Evolutionary conservation across 805 yeast species (phyloP).

Genomic region (Clavispora carvajalis): DNA sequence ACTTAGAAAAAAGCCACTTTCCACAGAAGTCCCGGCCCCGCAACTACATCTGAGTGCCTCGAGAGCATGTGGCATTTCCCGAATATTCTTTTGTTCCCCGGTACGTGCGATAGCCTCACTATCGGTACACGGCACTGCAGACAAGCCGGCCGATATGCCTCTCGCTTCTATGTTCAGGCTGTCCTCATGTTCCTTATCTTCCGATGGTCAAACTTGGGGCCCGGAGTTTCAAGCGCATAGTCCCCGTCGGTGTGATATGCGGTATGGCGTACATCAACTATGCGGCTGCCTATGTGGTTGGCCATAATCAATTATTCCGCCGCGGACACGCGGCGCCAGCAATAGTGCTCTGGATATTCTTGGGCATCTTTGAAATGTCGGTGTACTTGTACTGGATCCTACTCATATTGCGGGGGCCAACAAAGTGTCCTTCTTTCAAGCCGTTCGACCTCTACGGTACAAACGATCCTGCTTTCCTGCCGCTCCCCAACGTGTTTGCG

Average conservation of each 20-base stretch:
- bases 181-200: neutral
- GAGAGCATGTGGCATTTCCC: too few relatives aligned
- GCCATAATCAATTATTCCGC: constrained; percentile 8
- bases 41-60: too few relatives aligned
- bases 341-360: constrained; percentile 10
- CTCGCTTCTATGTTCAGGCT: too few relatives aligned
- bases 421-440: constrained; percentile 33
- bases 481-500: constrained; percentile 54
- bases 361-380: constrained; percentile 5
- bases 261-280: constrained; percentile 10
- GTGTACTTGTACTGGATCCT: constrained; percentile 38
- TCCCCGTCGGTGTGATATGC: constrained; percentile 5
- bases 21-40: too few relatives aligned
- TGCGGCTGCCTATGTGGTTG: constrained; percentile 11
- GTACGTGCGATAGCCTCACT: too few relatives aligned
- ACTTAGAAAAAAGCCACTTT: too few relatives aligned
- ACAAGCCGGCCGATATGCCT: too few relatives aligned
- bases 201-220: neutral
- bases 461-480: constrained; percentile 17
- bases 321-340: constrained; percentile 9
- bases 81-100: too few relatives aligned
- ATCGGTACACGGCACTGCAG: too few relatives aligned
- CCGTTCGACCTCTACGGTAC: constrained; percentile 29
- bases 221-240: constrained; percentile 1
- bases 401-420: constrained; percentile 53